A percentile compares a stretch with the other conserved stretches of the same genome.
These are phyloP conservation scores for Helianthus tuberosus DNA, from an alignment of 129 eudicot genomes.

Conservation along the genomic window DNA sequence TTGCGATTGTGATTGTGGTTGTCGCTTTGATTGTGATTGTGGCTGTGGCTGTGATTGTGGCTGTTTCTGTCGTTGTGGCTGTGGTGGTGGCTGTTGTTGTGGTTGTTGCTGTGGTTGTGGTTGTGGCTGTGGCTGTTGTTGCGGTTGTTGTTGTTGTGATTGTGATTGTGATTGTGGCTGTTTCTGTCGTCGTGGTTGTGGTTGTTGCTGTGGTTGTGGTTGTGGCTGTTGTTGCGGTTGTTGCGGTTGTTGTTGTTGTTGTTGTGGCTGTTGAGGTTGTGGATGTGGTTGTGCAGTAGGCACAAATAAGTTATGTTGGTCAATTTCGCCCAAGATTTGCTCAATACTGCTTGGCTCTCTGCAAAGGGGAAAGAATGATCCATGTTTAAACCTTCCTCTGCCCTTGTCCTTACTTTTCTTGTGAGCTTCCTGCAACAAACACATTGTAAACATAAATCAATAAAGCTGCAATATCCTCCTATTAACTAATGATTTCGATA, in stretches of 20 bases:
- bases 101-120: neutral
- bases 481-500: slow-evolving; percentile 3
- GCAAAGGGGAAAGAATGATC: slow-evolving; percentile 82
- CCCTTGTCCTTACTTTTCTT: slow-evolving; percentile 62
- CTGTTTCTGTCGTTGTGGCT: too few species aligned
- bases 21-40: neutral
- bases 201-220: neutral
- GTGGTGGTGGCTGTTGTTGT: neutral
- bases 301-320: slow-evolving; percentile 49
- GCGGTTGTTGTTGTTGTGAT: slow-evolving; percentile 1
- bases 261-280: too few species aligned
- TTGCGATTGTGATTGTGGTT: neutral
- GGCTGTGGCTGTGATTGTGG: neutral
- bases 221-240: slow-evolving; percentile 18
- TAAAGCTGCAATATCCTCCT: neutral
- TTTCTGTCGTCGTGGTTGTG: too few species aligned
- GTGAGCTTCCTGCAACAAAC: slow-evolving; percentile 48
- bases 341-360: slow-evolving; percentile 97
- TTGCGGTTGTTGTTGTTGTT: slow-evolving; percentile 13
- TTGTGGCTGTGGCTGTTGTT: slow-evolving; percentile 9
- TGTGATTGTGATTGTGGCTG: too few species aligned
- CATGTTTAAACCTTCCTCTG: slow-evolving; percentile 57
- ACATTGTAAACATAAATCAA: neutral
- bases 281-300: slow-evolving; percentile 40
- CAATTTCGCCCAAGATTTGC: slow-evolving; percentile 89